Evolutionary conservation across 108 stramenopile genomes (phyloP).

Genomic region (Asterionellopsis glacialis): DNA sequence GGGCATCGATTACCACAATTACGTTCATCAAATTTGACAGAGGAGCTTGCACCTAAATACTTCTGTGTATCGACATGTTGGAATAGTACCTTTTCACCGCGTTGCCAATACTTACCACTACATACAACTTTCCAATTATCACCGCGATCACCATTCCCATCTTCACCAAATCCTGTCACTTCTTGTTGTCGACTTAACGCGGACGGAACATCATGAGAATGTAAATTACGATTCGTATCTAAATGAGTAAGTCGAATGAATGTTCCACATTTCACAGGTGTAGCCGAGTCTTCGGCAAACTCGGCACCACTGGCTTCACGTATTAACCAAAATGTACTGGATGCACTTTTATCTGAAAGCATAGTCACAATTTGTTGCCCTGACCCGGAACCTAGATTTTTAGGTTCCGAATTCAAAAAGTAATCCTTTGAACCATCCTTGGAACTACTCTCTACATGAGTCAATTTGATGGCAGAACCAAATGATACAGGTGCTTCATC

Average conservation of each 20-base stretch:
- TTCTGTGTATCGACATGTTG: slow-evolving; percentile 50
- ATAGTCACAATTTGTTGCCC: slow-evolving; percentile 85
- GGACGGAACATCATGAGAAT: slow-evolving; percentile 58
- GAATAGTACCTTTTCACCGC: slow-evolving; percentile 39
- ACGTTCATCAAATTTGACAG: slow-evolving; percentile 57
- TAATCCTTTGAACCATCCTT: slow-evolving; percentile 15
- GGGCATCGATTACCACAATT: slow-evolving; percentile 86
- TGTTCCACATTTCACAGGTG: slow-evolving; percentile 49
- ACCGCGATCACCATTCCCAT: slow-evolving; percentile 70
- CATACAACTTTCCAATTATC: slow-evolving; percentile 80
- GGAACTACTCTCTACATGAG: slow-evolving; percentile 51
- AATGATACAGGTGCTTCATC: slow-evolving; percentile 45
- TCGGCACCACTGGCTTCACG: slow-evolving; percentile 49
- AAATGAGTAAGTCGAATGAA: slow-evolving; percentile 70
- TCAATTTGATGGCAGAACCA: slow-evolving; percentile 76
- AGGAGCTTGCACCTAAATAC: slow-evolving; percentile 50
- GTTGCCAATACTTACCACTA: slow-evolving; percentile 47
- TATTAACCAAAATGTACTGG: slow-evolving; percentile 67
- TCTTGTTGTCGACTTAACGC: slow-evolving; percentile 77
- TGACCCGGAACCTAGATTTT: slow-evolving; percentile 41
- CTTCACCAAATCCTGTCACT: slow-evolving; percentile 66
- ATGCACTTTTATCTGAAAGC: slow-evolving; percentile 24
- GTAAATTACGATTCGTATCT: slow-evolving; percentile 57
- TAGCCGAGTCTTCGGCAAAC: slow-evolving; percentile 25
- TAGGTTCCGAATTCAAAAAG: slow-evolving; percentile 33